These are phyloP conservation scores for Durotheca rogersii DNA, from an alignment of 495 filamentous ascomycete genomes.

Conservation along the genomic window DNA sequence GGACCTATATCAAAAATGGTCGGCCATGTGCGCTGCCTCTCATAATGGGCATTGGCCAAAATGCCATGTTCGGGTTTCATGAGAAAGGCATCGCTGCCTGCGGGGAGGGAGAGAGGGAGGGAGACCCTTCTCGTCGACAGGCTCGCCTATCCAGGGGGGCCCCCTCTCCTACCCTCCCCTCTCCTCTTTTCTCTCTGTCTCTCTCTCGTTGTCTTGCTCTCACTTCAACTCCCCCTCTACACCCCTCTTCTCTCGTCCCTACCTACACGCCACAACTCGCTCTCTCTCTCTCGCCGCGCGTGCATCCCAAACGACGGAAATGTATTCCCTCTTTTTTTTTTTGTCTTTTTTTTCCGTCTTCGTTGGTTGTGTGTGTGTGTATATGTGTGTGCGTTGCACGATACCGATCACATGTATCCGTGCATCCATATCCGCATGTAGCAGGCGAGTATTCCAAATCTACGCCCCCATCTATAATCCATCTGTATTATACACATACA, in stretches of 20 bases:
- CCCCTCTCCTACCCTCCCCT: neutral
- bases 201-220: neutral
- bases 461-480: no score
- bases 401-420: no score
- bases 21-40: constrained; percentile 2
- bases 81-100: no score
- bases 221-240: no score
- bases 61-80: constrained; percentile 27
- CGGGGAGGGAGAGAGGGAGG: no score
- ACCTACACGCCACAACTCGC: no score
- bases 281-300: no score
- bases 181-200: neutral
- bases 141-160: no score
- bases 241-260: no score
- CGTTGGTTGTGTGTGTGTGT: neutral
- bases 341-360: neutral
- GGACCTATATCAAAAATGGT: constrained; percentile 5
- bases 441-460: no score
- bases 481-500: neutral
- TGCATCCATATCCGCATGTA: no score
- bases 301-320: no score
- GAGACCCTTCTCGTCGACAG: constrained; percentile 5
- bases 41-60: constrained; percentile 27
- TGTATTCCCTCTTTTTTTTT: neutral
- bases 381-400: neutral